Percentiles rank a stretch among this genome's conserved stretches.
phyloP scores from a whole-genome alignment of 192 early-diverging fungal species.

The Diversispora epigaea region DNA sequence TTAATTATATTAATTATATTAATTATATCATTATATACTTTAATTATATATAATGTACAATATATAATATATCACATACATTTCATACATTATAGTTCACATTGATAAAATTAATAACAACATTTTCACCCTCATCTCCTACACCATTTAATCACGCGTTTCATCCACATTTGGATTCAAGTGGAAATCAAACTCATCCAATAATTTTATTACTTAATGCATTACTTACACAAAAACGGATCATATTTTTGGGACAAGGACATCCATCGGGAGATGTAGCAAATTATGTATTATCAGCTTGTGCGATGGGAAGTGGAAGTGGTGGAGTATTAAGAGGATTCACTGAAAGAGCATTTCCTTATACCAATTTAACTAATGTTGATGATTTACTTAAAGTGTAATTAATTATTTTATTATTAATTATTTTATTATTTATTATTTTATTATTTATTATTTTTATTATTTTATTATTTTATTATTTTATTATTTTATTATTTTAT shows the following conservation, averaged over 20 bases:
- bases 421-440: conserved; percentile 7
- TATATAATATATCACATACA: background rate
- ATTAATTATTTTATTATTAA: background rate
- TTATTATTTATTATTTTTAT: background rate
- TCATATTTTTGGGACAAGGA: conserved; percentile 89
- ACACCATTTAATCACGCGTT: conserved; percentile 51
- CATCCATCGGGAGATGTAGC: conserved; percentile 90
- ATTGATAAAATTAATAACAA: conserved; percentile 75
- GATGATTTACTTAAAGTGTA: conserved; percentile 83
- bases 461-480: too few relatives aligned
- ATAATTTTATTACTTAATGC: conserved; percentile 88
- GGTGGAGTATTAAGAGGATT: conserved; percentile 83
- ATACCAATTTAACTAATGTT: conserved; percentile 83
- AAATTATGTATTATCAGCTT: conserved; percentile 87
- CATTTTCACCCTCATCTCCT: conserved; percentile 61
- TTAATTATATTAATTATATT: background rate
- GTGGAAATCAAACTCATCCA: conserved; percentile 81
- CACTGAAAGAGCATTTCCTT: conserved; percentile 86
- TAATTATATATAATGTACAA: too few relatives aligned
- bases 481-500: too few relatives aligned
- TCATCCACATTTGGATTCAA: conserved; percentile 88
- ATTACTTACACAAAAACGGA: conserved; percentile 86
- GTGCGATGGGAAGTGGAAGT: conserved; percentile 87
- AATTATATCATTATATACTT: too few relatives aligned
- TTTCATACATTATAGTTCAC: conserved; percentile 61